These are phyloP conservation scores for Pseudocercospora fuligena DNA, from an alignment of 2,329 filamentous ascomycete genomes.

Conservation along the genomic window DNA sequence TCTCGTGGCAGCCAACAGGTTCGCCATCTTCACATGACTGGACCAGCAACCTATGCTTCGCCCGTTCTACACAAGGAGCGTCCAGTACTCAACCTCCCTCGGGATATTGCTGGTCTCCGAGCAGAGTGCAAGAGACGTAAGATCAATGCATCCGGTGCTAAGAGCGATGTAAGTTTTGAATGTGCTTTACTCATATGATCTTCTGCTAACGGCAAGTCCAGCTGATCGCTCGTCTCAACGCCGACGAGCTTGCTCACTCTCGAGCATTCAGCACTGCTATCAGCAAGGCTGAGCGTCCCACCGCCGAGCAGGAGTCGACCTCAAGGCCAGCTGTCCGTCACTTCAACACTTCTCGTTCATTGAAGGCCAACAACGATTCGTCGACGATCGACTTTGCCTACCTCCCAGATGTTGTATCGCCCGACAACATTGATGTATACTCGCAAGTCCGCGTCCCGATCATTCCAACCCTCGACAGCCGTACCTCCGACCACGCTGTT, in stretches of 20 bases:
- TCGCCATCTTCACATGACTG: conserved; percentile 65
- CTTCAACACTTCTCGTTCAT: conserved; percentile 65
- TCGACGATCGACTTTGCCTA: conserved; percentile 69
- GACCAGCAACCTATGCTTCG: conserved; percentile 60
- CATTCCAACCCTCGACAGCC: conserved; percentile 31
- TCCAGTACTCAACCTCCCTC: conserved; percentile 56
- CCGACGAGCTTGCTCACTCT: conserved; percentile 58
- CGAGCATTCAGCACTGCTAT: conserved; percentile 59
- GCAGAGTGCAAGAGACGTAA: conserved; percentile 57
- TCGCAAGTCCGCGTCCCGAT: conserved; percentile 40
- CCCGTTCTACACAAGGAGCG: conserved; percentile 56
- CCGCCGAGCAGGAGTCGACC: conserved; percentile 34
- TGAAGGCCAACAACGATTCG: conserved; percentile 61
- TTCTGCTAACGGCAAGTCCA: conserved; percentile 32
- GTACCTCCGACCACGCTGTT: conserved; percentile 22
- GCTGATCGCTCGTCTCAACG: conserved; percentile 58
- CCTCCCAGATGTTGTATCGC: conserved; percentile 52
- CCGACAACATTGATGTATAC: conserved; percentile 26
- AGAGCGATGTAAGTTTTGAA: conserved; percentile 52
- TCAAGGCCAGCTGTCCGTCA: conserved; percentile 48
- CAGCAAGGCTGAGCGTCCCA: conserved; percentile 46
- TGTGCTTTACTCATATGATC: background rate
- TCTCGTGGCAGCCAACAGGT: conserved; percentile 43
- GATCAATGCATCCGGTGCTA: conserved; percentile 52
- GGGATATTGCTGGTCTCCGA: conserved; percentile 57